These are phyloP conservation scores for Colletotrichum simmondsii DNA, from an alignment of 2,329 filamentous ascomycete species.

Conservation along the genomic window DNA sequence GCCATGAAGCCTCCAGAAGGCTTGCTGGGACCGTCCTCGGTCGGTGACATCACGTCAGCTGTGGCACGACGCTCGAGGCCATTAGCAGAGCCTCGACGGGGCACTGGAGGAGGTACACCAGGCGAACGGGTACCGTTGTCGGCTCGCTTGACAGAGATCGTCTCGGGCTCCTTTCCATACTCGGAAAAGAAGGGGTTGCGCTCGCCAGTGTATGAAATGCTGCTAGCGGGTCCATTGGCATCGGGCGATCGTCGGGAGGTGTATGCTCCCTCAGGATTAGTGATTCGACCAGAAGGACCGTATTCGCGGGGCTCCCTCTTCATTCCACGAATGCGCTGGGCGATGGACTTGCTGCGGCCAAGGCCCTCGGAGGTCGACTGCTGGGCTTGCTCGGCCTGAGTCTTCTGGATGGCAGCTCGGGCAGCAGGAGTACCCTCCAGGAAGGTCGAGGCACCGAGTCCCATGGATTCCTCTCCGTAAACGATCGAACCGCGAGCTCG, in stretches of 20 bases:
- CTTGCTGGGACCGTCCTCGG: slow-evolving; percentile 55
- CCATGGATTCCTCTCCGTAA: slow-evolving; percentile 85
- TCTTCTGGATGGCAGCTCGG: slow-evolving; percentile 79
- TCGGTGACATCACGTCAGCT: slow-evolving; percentile 59
- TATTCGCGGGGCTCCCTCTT: slow-evolving; percentile 75
- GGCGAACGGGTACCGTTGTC: slow-evolving; percentile 55
- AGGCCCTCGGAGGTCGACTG: slow-evolving; percentile 68
- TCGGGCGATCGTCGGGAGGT: slow-evolving; percentile 53
- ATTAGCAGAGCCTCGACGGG: slow-evolving; percentile 46
- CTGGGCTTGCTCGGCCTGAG: slow-evolving; percentile 75
- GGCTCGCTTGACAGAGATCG: slow-evolving; percentile 56
- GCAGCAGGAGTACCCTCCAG: slow-evolving; percentile 93
- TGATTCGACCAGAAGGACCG: slow-evolving; percentile 67
- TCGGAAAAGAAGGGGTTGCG: slow-evolving; percentile 87
- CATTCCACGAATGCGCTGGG: slow-evolving; percentile 89
- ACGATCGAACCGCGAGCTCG: slow-evolving; percentile 75
- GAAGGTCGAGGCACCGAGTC: slow-evolving; percentile 94
- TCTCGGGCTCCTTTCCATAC: slow-evolving; percentile 69
- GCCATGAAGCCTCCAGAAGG: slow-evolving; percentile 72
- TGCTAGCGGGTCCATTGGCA: slow-evolving; percentile 45
- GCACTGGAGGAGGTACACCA: slow-evolving; percentile 67
- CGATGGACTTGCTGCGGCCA: slow-evolving; percentile 92
- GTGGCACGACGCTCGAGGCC: slow-evolving; percentile 74
- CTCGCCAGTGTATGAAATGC: slow-evolving; percentile 53
- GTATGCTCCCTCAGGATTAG: slow-evolving; percentile 64